phyloP scores from a whole-genome alignment of 495 filamentous ascomycete genomes.

The Penicillium dipodomyicola region DNA sequence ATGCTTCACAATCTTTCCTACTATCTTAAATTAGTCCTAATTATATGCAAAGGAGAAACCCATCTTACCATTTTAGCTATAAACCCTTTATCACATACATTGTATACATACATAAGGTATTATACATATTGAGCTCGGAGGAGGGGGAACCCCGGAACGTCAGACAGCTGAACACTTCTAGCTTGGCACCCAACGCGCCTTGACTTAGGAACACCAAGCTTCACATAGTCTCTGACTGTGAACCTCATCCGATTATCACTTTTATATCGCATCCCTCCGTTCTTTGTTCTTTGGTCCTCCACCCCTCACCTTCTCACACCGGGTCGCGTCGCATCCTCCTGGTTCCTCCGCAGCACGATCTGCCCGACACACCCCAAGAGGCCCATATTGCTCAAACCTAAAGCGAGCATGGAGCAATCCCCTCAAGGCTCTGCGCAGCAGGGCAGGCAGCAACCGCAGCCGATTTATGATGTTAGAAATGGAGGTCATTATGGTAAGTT shows the following conservation, averaged over 20 bases:
- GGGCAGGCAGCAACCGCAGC: conserved; percentile 50
- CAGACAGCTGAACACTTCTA: conserved; percentile 23
- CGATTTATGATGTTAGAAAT: conserved; percentile 74
- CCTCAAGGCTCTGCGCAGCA: conserved; percentile 54
- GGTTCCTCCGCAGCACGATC: background rate
- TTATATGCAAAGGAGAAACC: background rate
- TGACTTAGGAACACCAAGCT: background rate
- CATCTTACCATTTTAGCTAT: background rate
- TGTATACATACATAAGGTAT: background rate
- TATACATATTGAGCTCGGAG: conserved; percentile 8
- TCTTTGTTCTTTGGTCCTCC: background rate
- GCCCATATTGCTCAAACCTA: conserved; percentile 6
- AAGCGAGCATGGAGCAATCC: conserved; percentile 54
- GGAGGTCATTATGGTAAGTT: conserved; percentile 83
- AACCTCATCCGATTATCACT: background rate
- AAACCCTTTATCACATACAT: background rate
- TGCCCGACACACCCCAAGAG: conserved; percentile 4
- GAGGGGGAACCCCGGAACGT: conserved; percentile 22
- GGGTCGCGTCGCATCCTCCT: conserved; percentile 9
- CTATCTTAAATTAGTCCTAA: background rate
- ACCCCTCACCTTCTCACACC: background rate
- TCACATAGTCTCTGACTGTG: background rate
- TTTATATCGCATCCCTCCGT: background rate
- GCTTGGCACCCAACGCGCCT: conserved; percentile 21
- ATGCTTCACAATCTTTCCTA: background rate